These are phyloP conservation scores for Tetrahymena malaccensis DNA, from an alignment of 73 alveolate species.

Conservation along the genomic window DNA sequence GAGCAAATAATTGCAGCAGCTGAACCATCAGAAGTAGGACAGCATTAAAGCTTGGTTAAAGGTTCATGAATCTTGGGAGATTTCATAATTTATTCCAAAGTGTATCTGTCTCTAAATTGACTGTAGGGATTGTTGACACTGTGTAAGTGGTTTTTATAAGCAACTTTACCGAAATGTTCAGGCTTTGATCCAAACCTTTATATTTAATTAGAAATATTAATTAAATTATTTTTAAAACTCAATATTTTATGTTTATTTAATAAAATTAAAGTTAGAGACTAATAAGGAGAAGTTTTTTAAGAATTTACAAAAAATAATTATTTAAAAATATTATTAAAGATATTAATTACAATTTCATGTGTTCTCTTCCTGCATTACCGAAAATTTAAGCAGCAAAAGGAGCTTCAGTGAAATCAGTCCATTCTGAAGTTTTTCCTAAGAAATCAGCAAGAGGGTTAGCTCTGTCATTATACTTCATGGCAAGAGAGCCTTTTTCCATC, in stretches of 20 bases:
- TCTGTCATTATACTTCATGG: conserved; percentile 63
- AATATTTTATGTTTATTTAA: background rate
- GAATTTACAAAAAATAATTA: background rate
- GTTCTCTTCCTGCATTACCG: conserved; percentile 86
- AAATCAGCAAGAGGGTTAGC: conserved; percentile 55
- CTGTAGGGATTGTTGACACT: conserved; percentile 73
- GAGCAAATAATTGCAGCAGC: conserved; percentile 68
- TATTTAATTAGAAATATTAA: background rate
- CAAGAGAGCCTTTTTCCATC: conserved; percentile 72
- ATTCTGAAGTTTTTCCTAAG: conserved; percentile 43
- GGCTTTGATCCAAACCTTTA: conserved; percentile 65
- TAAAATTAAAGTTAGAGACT: no score
- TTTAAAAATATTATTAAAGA: background rate
- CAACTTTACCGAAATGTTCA: conserved; percentile 74
- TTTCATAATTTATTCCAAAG: conserved; percentile 63
- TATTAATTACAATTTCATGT: conserved; percentile 46
- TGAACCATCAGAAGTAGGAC: conserved; percentile 89
- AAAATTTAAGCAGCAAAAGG: conserved; percentile 76
- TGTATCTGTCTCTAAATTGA: conserved; percentile 71
- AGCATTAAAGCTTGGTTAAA: conserved; percentile 70
- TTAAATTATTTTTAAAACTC: background rate
- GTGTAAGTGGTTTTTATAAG: conserved; percentile 76
- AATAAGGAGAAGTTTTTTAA: no score
- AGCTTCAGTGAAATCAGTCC: conserved; percentile 47
- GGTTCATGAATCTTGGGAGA: conserved; percentile 61